Percentiles rank a stretch among this genome's conserved stretches.
Evolutionary conservation across 2,329 filamentous ascomycete genomes (phyloP).

Genomic region (Colletotrichum sp.): DNA sequence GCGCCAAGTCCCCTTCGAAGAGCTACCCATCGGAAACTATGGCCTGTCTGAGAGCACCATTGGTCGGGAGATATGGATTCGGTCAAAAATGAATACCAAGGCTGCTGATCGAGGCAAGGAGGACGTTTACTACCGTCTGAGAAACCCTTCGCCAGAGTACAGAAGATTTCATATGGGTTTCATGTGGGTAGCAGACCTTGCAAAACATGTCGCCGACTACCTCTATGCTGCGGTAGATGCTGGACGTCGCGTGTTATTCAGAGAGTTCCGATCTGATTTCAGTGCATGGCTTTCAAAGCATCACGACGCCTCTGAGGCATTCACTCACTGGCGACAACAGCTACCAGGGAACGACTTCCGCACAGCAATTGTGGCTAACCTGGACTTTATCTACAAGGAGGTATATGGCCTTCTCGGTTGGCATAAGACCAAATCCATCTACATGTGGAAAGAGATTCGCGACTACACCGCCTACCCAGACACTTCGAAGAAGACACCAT

Average conservation of each 20-base stretch:
- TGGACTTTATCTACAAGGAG: conserved; percentile 71
- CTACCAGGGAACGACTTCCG: conserved; percentile 65
- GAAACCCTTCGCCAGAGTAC: conserved; percentile 64
- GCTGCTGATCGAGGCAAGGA: conserved; percentile 8
- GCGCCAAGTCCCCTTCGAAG: conserved; percentile 57
- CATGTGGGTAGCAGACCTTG: conserved; percentile 72
- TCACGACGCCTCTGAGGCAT: conserved; percentile 46
- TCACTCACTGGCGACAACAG: conserved; percentile 60
- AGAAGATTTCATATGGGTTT: conserved; percentile 66
- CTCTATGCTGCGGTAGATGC: conserved; percentile 40
- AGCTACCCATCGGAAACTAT: conserved; percentile 72
- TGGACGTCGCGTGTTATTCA: conserved; percentile 48
- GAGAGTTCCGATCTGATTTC: conserved; percentile 65
- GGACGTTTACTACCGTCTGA: conserved; percentile 68
- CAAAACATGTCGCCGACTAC: conserved; percentile 76
- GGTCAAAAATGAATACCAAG: conserved; percentile 51
- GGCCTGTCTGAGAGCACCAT: conserved; percentile 52
- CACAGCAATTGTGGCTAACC: conserved; percentile 61
- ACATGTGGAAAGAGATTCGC: conserved; percentile 59
- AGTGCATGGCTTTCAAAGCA: conserved; percentile 54
- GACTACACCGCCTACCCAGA: conserved; percentile 35
- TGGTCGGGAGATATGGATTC: conserved; percentile 66
- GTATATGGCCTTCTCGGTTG: conserved; percentile 51
- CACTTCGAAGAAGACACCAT: conserved; percentile 17
- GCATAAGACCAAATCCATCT: conserved; percentile 37